A percentile compares a stretch with the other conserved stretches of the same genome.
Conservation (phyloP, 1,139 yeast species). For the Geotrichum carabidarum region DNA sequence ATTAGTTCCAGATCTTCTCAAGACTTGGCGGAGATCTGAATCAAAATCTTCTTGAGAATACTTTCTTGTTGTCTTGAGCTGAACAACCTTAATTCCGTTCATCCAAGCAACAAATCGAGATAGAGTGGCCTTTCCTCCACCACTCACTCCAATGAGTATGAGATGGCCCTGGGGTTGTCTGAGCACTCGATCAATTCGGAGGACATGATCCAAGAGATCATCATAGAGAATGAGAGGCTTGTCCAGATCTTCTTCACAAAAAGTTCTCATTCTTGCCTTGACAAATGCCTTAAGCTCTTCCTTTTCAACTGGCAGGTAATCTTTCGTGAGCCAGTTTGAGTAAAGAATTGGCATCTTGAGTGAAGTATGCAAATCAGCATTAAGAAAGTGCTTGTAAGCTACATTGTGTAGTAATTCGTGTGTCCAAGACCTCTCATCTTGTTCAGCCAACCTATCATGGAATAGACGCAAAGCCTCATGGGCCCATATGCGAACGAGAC, state of each 20-base stretch:
- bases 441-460: constrained; percentile 58
- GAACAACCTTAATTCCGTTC: constrained; percentile 64
- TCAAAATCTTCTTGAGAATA: constrained; percentile 67
- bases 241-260: constrained; percentile 65
- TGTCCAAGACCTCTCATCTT: constrained; percentile 52
- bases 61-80: constrained; percentile 52
- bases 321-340: constrained; percentile 69
- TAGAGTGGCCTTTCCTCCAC: constrained; percentile 77
- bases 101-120: constrained; percentile 88
- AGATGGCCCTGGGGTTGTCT: constrained; percentile 87
- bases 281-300: constrained; percentile 52
- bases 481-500: constrained; percentile 64
- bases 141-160: constrained; percentile 79
- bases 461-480: constrained; percentile 79
- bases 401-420: constrained; percentile 41
- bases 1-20: constrained; percentile 47
- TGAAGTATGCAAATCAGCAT: constrained; percentile 39
- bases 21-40: constrained; percentile 50
- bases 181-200: constrained; percentile 77
- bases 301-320: constrained; percentile 54
- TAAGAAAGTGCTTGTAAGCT: constrained; percentile 46
- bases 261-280: constrained; percentile 59
- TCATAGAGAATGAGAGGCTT: constrained; percentile 60
- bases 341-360: constrained; percentile 53
- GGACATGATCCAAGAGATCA: constrained; percentile 66